Evolutionary conservation across 2,329 filamentous ascomycete genomes (phyloP), one percentile per base, ranked within the genome.

Genomic region (Sporothrix brasiliensis): DNA sequence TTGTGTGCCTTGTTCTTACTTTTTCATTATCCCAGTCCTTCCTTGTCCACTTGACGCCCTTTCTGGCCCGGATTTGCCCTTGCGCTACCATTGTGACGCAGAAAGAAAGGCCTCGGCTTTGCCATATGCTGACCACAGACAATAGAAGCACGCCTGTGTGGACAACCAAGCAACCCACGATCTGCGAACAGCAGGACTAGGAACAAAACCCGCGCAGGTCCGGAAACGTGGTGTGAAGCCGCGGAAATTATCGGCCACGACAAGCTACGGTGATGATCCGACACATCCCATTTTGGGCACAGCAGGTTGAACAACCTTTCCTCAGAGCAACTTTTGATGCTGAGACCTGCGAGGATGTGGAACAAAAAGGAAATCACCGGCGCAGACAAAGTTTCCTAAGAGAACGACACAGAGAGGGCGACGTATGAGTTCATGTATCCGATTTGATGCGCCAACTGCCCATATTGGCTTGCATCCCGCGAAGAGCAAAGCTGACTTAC

Each of bases 141-240:
- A 39, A n/a, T 11, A 41, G 16, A n/a, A 41, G 13, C 7, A 41
- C 21, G 5, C 16, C 41, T 34, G 56, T 41, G 39, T 41, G 58
- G 39, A 27, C 47, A 27, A 47, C 4, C 47, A 63, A 39, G 41
- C 58, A n/a, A 21, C 58, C 21, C 41, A 27, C 19, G 39, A 60
- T 41, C 21, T 60, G 21, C 56, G 19, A 60, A 41, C 41, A n/a
- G 56, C 56, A 60, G 19, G 30, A 60, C 34, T 13, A 44, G 58
- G 41, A 63, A 47, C 39, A 14, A 63, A 16, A 47, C 39, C n/a
- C 58, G 58, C 13, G n/a, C 41, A 65, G 21, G 60, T 27, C 60
- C 41, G 16, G 13, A 63, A 63, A 16, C 16, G 41, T 44, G 58
- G 58, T 63, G 58, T 63, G 58, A 47, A 63, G 21, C 58, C 21